A percentile compares a stretch with the other conserved stretches of the same genome.
Conservation (phyloP, 225 moss, liverwort and hornwort species). For the Asterella californica region DNA sequence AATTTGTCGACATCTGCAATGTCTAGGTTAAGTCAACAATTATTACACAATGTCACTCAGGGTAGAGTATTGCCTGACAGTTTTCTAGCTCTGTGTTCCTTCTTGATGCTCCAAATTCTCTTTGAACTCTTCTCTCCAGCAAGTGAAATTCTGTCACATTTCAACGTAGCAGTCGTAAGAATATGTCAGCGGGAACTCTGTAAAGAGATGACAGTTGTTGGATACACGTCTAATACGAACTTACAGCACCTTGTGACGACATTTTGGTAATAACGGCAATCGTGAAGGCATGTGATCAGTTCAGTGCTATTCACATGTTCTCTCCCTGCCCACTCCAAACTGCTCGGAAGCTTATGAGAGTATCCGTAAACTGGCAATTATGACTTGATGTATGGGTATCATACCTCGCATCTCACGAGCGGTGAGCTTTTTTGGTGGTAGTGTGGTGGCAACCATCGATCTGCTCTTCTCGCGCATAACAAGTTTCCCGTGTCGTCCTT, state of each 20-base stretch:
- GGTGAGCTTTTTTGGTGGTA: conserved; percentile 10
- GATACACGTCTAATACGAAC: too few species aligned
- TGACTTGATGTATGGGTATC: too few species aligned
- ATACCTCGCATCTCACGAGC: conserved; percentile 27
- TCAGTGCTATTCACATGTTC: too few species aligned
- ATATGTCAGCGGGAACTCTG: too few species aligned
- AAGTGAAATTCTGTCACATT: conserved; percentile 30
- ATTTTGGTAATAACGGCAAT: too few species aligned
- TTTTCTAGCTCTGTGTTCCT: conserved; percentile 2
- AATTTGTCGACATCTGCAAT: neutral
- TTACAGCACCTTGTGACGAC: neutral
- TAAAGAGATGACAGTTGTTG: too few species aligned
- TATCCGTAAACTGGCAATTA: neutral
- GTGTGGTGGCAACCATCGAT: neutral
- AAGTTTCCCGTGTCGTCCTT: neutral
- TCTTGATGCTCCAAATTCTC: conserved; percentile 33
- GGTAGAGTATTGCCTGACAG: conserved; percentile 22
- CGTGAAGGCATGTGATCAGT: neutral
- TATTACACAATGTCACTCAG: neutral
- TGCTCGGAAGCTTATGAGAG: too few species aligned
- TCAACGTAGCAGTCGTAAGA: neutral
- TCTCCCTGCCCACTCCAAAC: too few species aligned
- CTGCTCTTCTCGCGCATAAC: neutral
- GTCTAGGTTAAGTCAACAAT: too few species aligned
- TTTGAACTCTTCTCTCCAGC: conserved; percentile 40